Conservation (phyloP, 768 basidiomycete species). For the Lenzites betulinus region DNA sequence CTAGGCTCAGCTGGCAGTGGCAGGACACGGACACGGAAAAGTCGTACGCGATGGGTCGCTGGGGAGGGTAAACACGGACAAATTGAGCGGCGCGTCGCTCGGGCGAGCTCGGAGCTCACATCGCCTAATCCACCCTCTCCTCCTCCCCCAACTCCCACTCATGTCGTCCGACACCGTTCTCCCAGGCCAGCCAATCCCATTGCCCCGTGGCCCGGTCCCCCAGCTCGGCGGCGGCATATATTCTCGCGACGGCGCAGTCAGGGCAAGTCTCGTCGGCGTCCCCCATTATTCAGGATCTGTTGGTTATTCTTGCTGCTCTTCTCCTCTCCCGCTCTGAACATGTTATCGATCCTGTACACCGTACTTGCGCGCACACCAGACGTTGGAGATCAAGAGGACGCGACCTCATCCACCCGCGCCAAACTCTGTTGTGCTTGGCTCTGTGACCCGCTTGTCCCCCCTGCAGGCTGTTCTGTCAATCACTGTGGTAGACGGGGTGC, state of each 20-base stretch:
- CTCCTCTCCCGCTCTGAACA: slow-evolving; percentile 26
- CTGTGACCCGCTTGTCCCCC: slow-evolving; percentile 81
- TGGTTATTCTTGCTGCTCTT: slow-evolving; percentile 43
- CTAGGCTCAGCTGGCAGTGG: slow-evolving; percentile 25
- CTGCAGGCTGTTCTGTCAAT: slow-evolving; percentile 83
- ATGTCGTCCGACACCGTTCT: slow-evolving; percentile 45
- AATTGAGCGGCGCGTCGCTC: slow-evolving; percentile 24
- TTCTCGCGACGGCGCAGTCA: slow-evolving; percentile 56
- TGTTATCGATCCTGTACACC: not conserved
- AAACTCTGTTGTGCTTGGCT: slow-evolving; percentile 79
- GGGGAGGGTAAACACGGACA: slow-evolving; percentile 29
- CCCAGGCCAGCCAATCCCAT: slow-evolving; percentile 76
- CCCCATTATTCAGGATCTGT: slow-evolving; percentile 66
- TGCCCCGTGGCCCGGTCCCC: slow-evolving; percentile 55
- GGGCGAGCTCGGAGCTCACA: slow-evolving; percentile 21
- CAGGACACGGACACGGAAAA: slow-evolving; percentile 28
- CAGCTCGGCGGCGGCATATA: slow-evolving; percentile 71
- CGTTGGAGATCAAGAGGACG: slow-evolving; percentile 60
- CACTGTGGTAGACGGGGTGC: slow-evolving; percentile 83
- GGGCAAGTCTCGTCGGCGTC: slow-evolving; percentile 72
- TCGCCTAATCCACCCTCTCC: slow-evolving; percentile 1
- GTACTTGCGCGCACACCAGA: slow-evolving; percentile 40
- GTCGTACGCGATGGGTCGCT: slow-evolving; percentile 22
- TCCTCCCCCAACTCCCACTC: not conserved
- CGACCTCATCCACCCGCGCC: slow-evolving; percentile 72